Evolutionary conservation across 164 flowering plant genomes (phyloP).

Genomic region (Stephania japonica): DNA sequence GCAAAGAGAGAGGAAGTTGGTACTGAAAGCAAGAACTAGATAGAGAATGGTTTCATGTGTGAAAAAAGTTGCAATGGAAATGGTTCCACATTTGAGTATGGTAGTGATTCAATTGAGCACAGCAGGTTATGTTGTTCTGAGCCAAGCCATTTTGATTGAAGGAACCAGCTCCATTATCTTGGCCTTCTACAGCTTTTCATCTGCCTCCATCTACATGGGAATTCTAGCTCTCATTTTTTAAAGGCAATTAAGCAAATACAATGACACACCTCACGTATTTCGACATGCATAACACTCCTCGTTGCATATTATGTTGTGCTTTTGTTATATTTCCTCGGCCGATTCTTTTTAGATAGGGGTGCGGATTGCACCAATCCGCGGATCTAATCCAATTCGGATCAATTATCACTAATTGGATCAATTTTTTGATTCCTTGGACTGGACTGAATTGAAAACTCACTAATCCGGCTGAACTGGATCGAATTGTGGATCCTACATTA

Average conservation of each 20-base stretch:
- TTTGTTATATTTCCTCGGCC: no score
- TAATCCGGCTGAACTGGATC: no score
- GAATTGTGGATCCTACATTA: no score
- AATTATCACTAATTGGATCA: no score
- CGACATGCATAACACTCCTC: no score
- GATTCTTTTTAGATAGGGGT: no score
- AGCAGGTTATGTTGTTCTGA: slow-evolving; percentile 15
- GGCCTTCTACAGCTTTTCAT: slow-evolving; percentile 12
- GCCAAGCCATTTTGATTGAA: slow-evolving; percentile 15
- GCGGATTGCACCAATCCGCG: no score
- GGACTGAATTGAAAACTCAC: no score
- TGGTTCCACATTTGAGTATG: slow-evolving; percentile 15
- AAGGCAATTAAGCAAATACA: slow-evolving; percentile 10
- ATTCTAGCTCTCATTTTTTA: slow-evolving; percentile 16
- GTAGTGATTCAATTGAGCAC: slow-evolving; percentile 8
- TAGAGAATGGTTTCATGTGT: not conserved
- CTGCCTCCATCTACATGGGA: slow-evolving; percentile 16
- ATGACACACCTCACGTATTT: no score
- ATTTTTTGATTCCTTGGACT: no score
- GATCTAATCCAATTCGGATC: no score
- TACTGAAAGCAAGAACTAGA: not conserved
- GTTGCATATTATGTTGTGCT: no score
- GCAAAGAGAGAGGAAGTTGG: not conserved
- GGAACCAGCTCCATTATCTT: slow-evolving; percentile 18
- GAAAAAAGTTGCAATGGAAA: not conserved